Base-by-base conservation (phyloP, 352 stramenopile species). In the Blastocystis sp. region DNA sequence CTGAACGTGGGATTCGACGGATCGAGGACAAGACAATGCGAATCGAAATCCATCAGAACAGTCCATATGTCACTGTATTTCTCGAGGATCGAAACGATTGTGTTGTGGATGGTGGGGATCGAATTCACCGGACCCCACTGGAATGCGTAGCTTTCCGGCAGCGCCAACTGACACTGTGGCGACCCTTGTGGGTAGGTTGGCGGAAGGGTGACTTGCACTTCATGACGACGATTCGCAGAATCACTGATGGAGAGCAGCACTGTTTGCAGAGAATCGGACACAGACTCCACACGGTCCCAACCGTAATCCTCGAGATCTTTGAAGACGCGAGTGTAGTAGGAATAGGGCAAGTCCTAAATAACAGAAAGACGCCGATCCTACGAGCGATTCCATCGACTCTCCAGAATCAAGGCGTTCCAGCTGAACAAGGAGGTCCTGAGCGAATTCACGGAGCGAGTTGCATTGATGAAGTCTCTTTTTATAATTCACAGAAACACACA, bases 401-500 rank as follows among this genome's bases (percentile, higher is more conserved):
- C n/a, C n/a, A n/a, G n/a, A n/a, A 24, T 81, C 44, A 24, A 61
- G 40, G 4, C 49, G 46, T 24, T 81, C 69, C 16, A 81, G 61
- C 29, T 63, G 27, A 16, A 32, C 18, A 11, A 40, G 42, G 11
- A 81, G 21, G 8, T 81, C 69, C 46, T 48, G 46, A 38, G 69
- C 69, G 8, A 81, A 81, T 32, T 81, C 69, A 44, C 42, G 24
- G 24, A 81, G 3, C 7, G 40, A 63, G 34, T 61, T 34, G 53
- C 69, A 81, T 16, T 81, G 48, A 21, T 63, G 21, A 21, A 81
- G 42, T 81, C 63, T 81, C 69, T 81, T 44, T 48, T 40, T 16
- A 16, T 51, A 9, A 51, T 32, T 16, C 16, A 32, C 14, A 24
- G 7, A 53, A 9, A 34, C 16, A 0, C 0, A 53, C 36, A 42